A percentile compares a stretch with the other conserved stretches of the same genome.
phyloP scores from a whole-genome alignment of 352 stramenopile species.

The Globisporangium cederbergense region DNA sequence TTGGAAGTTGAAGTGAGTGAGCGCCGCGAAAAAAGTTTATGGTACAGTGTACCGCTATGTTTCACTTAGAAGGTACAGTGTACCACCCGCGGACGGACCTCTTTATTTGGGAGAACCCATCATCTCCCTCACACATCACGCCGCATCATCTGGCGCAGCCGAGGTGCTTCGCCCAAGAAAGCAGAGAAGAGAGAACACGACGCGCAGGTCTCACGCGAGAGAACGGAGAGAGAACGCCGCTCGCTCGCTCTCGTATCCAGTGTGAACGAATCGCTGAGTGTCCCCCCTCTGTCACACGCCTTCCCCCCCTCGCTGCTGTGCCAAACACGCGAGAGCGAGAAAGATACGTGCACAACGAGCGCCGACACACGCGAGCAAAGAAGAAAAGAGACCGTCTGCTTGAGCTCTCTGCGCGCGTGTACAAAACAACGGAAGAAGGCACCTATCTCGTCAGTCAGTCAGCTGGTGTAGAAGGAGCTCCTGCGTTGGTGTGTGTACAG shows the following conservation, averaged over 20 bases:
- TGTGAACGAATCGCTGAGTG: neutral
- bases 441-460: neutral
- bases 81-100: slow-evolving; percentile 5
- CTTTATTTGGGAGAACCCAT: slow-evolving; percentile 5
- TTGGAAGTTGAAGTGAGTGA: neutral
- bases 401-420: neutral
- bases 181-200: slow-evolving; percentile 5
- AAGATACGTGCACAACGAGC: slow-evolving; percentile 5
- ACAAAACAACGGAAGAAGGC: neutral
- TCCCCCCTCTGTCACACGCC: neutral
- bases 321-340: neutral
- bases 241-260: neutral
- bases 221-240: slow-evolving; percentile 6
- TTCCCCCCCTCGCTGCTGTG: neutral
- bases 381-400: neutral
- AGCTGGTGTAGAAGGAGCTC: neutral
- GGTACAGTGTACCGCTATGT: neutral
- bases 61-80: neutral
- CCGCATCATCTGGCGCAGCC: slow-evolving; percentile 4
- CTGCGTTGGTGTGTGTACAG: neutral
- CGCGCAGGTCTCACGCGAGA: neutral
- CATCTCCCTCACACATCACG: slow-evolving; percentile 6
- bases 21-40: slow-evolving; percentile 1
- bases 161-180: neutral
- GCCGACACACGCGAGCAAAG: neutral